Conservation (phyloP, 345 rosid genomes). For the Draba incana region DNA sequence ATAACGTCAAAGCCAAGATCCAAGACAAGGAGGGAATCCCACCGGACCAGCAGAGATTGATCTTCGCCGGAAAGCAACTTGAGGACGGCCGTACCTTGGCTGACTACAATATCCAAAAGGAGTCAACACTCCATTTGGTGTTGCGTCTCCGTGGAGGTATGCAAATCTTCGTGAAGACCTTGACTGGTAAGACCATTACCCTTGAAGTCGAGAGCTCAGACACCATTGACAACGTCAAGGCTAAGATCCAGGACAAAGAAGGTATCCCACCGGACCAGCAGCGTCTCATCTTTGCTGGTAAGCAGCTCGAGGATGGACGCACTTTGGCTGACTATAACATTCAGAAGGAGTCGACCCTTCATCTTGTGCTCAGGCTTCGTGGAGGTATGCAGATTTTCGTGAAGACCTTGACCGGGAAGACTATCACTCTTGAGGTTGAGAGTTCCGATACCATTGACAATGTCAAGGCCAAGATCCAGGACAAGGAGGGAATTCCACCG, state of each 20-base stretch:
- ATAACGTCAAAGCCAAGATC: constrained; percentile 52
- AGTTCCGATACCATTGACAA: constrained; percentile 28
- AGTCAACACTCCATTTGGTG: constrained; percentile 49
- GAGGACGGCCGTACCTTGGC: constrained; percentile 47
- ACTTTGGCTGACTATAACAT: constrained; percentile 33
- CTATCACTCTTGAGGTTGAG: constrained; percentile 22
- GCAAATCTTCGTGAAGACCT: constrained; percentile 52
- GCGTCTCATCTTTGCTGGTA: constrained; percentile 39
- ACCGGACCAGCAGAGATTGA: constrained; percentile 52
- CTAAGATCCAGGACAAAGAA: constrained; percentile 37
- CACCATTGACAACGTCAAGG: constrained; percentile 37
- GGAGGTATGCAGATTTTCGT: constrained; percentile 32
- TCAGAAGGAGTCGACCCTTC: constrained; percentile 37
- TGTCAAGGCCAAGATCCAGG: constrained; percentile 27
- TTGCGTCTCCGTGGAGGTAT: constrained; percentile 52
- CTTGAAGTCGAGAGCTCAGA: constrained; percentile 42
- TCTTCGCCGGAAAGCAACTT: constrained; percentile 52
- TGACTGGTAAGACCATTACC: constrained; percentile 46
- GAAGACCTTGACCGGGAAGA: constrained; percentile 20
- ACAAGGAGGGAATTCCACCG: constrained; percentile 27
- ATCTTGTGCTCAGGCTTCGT: constrained; percentile 28
- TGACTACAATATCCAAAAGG: constrained; percentile 50
- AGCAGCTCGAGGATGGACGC: constrained; percentile 43
- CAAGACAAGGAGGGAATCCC: constrained; percentile 57
- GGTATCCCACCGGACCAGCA: constrained; percentile 42